Evolutionary conservation across 2,329 filamentous ascomycete species (phyloP).

Genomic region (Penicillium capsulatum): DNA sequence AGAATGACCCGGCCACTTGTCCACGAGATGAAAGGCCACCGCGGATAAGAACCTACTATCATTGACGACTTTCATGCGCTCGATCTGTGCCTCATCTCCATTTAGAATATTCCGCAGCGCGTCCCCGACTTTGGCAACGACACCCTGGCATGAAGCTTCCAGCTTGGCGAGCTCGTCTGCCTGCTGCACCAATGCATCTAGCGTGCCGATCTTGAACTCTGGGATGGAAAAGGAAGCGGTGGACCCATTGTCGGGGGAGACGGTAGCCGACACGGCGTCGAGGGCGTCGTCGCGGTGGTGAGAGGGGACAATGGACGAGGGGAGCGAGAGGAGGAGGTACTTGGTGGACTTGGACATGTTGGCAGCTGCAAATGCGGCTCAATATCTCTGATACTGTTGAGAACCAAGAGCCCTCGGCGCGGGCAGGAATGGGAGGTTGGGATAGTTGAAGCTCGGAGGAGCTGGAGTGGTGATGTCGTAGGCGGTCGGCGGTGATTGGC

Average conservation of each 20-base stretch:
- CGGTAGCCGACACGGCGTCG: constrained; percentile 65
- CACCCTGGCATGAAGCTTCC: constrained; percentile 69
- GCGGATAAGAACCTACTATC: constrained; percentile 62
- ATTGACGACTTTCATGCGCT: constrained; percentile 87
- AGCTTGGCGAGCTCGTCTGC: constrained; percentile 93
- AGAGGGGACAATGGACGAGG: constrained; percentile 78
- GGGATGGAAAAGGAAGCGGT: constrained; percentile 77
- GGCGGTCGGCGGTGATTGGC: constrained; percentile 24
- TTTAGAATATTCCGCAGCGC: constrained; percentile 78
- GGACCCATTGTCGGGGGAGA: constrained; percentile 69
- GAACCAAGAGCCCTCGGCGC: constrained; percentile 11
- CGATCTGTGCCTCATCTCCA: constrained; percentile 75
- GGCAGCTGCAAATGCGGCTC: background rate
- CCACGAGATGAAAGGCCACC: background rate
- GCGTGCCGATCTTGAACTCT: constrained; percentile 94
- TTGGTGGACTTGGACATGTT: constrained; percentile 50
- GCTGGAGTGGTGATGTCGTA: constrained; percentile 21
- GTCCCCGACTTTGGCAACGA: constrained; percentile 84
- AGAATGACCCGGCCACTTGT: background rate
- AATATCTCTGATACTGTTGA: background rate
- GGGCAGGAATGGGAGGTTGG: constrained; percentile 12
- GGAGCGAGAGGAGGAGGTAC: constrained; percentile 87
- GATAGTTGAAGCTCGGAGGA: constrained; percentile 16
- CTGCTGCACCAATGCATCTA: constrained; percentile 92
- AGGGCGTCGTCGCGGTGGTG: constrained; percentile 77